phyloP scores from a whole-genome alignment of 768 basidiomycete genomes.

The Macrolepiota fuliginosa region DNA sequence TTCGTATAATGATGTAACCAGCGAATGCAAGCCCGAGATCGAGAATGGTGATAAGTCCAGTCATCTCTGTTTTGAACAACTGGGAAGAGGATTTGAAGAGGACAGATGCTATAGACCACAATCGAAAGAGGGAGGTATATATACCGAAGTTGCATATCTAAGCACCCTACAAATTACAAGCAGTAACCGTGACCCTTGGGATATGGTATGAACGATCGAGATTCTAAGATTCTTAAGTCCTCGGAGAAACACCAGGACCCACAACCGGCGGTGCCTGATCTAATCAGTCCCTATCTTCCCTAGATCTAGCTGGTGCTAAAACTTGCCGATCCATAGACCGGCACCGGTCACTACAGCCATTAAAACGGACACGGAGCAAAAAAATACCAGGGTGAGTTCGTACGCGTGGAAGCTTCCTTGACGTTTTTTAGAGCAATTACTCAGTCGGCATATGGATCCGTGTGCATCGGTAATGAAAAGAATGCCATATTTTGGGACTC shows the following conservation, averaged over 20 bases:
- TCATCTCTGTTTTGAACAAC: constrained; percentile 6
- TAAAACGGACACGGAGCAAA: not conserved
- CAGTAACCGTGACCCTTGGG: not conserved
- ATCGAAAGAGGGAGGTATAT: not conserved
- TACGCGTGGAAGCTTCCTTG: not conserved
- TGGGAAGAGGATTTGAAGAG: not conserved
- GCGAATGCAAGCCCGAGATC: constrained; percentile 17
- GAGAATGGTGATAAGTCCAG: constrained; percentile 15
- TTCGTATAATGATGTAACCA: constrained; percentile 19
- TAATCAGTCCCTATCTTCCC: not conserved
- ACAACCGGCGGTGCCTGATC: constrained; percentile 2
- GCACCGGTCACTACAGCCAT: not conserved
- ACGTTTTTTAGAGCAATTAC: not conserved
- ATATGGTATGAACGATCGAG: constrained; percentile 1
- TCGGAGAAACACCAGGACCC: constrained; percentile 11
- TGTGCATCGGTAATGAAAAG: not conserved
- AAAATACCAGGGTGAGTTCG: not conserved
- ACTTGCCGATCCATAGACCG: not conserved
- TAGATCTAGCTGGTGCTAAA: not conserved
- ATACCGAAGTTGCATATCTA: not conserved
- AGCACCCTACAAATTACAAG: not conserved
- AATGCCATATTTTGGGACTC: not conserved
- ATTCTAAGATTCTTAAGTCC: constrained; percentile 20
- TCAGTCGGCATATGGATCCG: not conserved
- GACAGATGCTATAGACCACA: not conserved